Conservation (phyloP, 768 basidiomycete genomes). For the Porpolomopsis calyptriformis region DNA sequence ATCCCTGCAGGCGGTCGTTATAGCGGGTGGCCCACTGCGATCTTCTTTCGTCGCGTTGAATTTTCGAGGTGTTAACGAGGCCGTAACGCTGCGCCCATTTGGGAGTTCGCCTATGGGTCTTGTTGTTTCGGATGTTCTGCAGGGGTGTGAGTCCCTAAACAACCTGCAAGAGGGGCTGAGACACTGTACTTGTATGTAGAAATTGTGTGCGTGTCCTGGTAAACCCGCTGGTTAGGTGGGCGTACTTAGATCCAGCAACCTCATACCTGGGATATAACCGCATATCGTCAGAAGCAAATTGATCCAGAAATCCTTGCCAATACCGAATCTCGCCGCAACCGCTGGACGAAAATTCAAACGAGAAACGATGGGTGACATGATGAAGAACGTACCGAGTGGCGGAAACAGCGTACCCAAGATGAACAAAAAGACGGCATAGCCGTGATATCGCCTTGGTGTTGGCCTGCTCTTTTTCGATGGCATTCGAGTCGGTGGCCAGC, state of each 20-base stretch:
- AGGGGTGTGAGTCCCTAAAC: neutral
- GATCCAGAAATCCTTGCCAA: slow-evolving; percentile 85
- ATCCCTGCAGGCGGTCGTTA: slow-evolving; percentile 65
- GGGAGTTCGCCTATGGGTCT: slow-evolving; percentile 84
- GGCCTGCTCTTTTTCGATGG: slow-evolving; percentile 13
- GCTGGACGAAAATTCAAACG: slow-evolving; percentile 36
- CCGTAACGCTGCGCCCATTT: slow-evolving; percentile 92
- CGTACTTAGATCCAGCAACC: slow-evolving; percentile 2
- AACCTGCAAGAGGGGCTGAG: neutral
- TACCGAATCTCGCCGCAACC: slow-evolving; percentile 86
- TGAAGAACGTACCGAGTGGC: slow-evolving; percentile 58
- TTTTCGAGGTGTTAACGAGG: slow-evolving; percentile 71
- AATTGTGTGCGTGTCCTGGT: slow-evolving; percentile 82
- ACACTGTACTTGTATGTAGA: slow-evolving; percentile 73
- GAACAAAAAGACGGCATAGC: slow-evolving; percentile 71
- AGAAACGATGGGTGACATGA: neutral
- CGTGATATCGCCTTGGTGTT: slow-evolving; percentile 68
- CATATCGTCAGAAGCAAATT: slow-evolving; percentile 81
- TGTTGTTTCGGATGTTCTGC: slow-evolving; percentile 93
- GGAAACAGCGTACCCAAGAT: slow-evolving; percentile 86
- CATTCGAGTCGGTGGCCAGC: neutral
- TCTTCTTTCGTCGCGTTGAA: slow-evolving; percentile 66
- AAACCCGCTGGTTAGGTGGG: slow-evolving; percentile 7
- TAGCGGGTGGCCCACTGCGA: slow-evolving; percentile 85
- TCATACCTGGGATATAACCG: slow-evolving; percentile 79